phyloP scores from a whole-genome alignment of 352 stramenopile genomes.

The Phytophthora litchii region DNA sequence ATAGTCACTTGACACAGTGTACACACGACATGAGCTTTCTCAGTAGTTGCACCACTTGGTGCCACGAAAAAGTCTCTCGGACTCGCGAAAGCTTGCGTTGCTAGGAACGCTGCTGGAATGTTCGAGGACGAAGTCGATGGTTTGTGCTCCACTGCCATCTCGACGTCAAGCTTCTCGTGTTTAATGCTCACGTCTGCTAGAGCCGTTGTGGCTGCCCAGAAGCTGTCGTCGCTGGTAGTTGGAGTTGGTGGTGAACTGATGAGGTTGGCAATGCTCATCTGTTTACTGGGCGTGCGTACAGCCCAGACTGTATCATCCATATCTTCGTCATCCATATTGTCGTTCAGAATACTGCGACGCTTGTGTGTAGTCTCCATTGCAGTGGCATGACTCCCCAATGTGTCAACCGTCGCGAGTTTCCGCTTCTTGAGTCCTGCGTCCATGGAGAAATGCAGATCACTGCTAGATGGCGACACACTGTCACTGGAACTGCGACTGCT shows the following conservation, averaged over 20 bases:
- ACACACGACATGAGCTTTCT: conserved; percentile 45
- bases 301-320: conserved; percentile 17
- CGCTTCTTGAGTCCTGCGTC: conserved; percentile 31
- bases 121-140: conserved; percentile 24
- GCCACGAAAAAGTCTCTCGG: conserved; percentile 55
- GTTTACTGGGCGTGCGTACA: conserved; percentile 24
- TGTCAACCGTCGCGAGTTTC: conserved; percentile 25
- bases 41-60: conserved; percentile 5
- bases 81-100: conserved; percentile 51
- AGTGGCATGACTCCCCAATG: neutral
- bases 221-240: conserved; percentile 33
- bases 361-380: conserved; percentile 20
- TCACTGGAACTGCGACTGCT: conserved; percentile 25
- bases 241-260: conserved; percentile 40
- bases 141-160: conserved; percentile 10
- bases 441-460: conserved; percentile 7
- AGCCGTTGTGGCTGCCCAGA: conserved; percentile 28
- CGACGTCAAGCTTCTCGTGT: conserved; percentile 28
- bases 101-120: conserved; percentile 48
- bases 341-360: conserved; percentile 33
- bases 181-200: conserved; percentile 35
- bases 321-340: conserved; percentile 22
- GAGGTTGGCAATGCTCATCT: conserved; percentile 50
- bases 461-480: conserved; percentile 12
- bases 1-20: conserved; percentile 56